phyloP scores from a whole-genome alignment of 352 stramenopile species.

The Aphanomyces astaci region DNA sequence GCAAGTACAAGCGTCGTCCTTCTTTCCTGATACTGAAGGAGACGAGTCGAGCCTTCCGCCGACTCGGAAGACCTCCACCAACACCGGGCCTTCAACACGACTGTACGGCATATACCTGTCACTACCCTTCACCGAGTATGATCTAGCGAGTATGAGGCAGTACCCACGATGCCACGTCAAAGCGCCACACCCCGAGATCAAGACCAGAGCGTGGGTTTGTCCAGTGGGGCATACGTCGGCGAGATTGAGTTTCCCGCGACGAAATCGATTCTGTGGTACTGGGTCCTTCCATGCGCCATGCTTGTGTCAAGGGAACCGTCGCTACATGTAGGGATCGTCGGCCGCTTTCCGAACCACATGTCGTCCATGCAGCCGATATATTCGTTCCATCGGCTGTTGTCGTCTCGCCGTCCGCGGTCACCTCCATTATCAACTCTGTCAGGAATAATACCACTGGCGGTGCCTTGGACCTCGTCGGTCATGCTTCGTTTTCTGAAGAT shows the following conservation, averaged over 20 bases:
- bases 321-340: neutral
- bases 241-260: constrained; percentile 16
- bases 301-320: neutral
- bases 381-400: neutral
- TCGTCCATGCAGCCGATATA: neutral
- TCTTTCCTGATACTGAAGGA: constrained; percentile 5
- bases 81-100: no score
- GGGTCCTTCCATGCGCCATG: neutral
- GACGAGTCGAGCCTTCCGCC: neutral
- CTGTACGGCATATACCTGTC: no score
- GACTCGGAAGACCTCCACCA: neutral
- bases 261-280: constrained; percentile 6
- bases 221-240: neutral
- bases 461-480: neutral
- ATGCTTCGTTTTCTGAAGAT: neutral
- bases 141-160: neutral
- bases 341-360: neutral
- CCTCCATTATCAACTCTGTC: neutral
- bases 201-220: neutral
- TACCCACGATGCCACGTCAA: neutral
- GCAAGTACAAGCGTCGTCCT: neutral
- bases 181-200: neutral
- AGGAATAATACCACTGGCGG: neutral
- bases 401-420: neutral
- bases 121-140: no score